Base-by-base conservation (phyloP, 441 rosid genomes). In the Bruguiera hainesii region DNA sequence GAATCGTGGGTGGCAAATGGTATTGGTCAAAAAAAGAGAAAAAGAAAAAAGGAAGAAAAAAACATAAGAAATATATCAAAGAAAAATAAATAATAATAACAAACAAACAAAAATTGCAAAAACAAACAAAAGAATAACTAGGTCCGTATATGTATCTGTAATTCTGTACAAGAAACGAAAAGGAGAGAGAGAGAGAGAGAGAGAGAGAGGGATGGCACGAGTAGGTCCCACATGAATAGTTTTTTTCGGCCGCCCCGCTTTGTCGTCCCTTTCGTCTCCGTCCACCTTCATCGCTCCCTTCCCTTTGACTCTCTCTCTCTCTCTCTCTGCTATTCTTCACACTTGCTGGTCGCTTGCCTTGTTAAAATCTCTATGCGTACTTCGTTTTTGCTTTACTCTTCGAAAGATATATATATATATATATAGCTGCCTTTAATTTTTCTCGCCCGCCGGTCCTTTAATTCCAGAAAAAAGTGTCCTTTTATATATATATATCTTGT, bases 211-310 rank as follows among this genome's bases (percentile, higher is more conserved):
- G 51, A 46, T 1, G 9, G 64, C 48, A 39, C 39, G 2, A n/a
- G 65, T 59, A 66, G 89, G 84, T 23, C 88, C 87, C 87, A 79
- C 48, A 8, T 39, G 66, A 80, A 83, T 83, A 79, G 85, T 83
- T 73, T 70, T 75, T 76, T 56, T 81, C 67, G 77, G 89, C 90
- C 85, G 84, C 81, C 79, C 64, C 64, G 70, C 60, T 77, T 82
- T 85, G 89, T 83, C 89, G 80, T 78, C 84, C 79, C 84, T 56
- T 49, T 75, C 88, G 85, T 75, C 83, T 69, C 82, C 79, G 81
- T 79, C 71, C 80, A 18, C 70, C 82, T 59, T 71, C 77, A 67
- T 67, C 61, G 51, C 21, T 67, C 69, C 51, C 65, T 61, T 37
- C 50, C 30, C 56, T 46, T 51, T 53, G 53, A 21, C 48, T 78